Percentiles rank a stretch among this genome's conserved stretches.
These are phyloP conservation scores for Kazachstania sp. DNA, from an alignment of 1,139 yeast species.

Conservation along the genomic window DNA sequence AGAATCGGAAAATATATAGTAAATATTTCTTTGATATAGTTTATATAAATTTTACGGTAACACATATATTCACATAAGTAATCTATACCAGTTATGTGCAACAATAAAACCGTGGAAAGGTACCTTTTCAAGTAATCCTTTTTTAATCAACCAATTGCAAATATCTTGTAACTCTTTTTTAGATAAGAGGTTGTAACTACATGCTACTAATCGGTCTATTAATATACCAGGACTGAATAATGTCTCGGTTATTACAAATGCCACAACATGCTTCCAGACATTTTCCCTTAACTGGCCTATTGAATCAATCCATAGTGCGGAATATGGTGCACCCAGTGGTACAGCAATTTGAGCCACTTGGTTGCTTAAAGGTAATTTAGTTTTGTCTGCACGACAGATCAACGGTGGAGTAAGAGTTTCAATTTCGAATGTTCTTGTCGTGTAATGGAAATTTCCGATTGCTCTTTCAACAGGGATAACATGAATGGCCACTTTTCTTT, in stretches of 20 bases:
- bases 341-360: constrained; percentile 22
- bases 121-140: constrained; percentile 36
- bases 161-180: constrained; percentile 43
- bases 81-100: constrained; percentile 44
- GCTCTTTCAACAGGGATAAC: constrained; percentile 19
- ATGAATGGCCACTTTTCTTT: constrained; percentile 12
- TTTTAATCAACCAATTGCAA: constrained; percentile 49
- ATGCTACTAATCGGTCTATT: constrained; percentile 31
- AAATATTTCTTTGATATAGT: neutral
- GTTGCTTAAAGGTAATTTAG: constrained; percentile 2
- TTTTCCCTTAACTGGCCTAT: constrained; percentile 48
- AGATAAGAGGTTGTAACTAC: constrained; percentile 39
- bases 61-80: constrained; percentile 7
- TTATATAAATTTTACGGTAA: neutral
- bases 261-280: constrained; percentile 53
- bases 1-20: too few relatives aligned
- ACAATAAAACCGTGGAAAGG: constrained; percentile 44
- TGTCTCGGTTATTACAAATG: constrained; percentile 43
- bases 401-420: constrained; percentile 28
- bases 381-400: constrained; percentile 9
- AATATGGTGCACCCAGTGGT: constrained; percentile 55
- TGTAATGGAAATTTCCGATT: constrained; percentile 22
- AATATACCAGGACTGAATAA: constrained; percentile 63
- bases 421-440: constrained; percentile 28
- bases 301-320: constrained; percentile 65